Conservation (phyloP, 2,329 filamentous ascomycete species). For the Thelonectria blattea region DNA sequence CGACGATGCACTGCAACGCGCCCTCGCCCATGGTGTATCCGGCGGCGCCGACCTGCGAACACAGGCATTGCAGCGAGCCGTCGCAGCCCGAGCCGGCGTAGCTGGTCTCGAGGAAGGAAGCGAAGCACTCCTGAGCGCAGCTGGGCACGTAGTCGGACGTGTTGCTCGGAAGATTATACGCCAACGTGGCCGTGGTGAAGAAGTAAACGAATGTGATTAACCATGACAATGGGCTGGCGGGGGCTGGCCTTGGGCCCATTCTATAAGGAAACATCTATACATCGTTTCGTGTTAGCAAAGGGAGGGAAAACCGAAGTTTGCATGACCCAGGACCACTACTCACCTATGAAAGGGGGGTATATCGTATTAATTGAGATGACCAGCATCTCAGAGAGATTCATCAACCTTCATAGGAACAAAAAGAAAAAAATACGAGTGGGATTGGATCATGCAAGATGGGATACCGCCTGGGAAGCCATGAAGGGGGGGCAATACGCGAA, state of each 20-base stretch:
- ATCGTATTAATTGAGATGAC: constrained; percentile 41
- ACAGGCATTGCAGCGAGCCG: constrained; percentile 67
- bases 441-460: constrained; percentile 17
- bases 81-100: constrained; percentile 58
- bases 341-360: constrained; percentile 37
- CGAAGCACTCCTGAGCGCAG: constrained; percentile 67
- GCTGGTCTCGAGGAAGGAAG: constrained; percentile 66
- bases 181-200: constrained; percentile 31
- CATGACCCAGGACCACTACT: constrained; percentile 11
- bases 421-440: constrained; percentile 16
- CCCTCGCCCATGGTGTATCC: constrained; percentile 77
- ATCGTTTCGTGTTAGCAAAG: constrained; percentile 12
- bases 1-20: constrained; percentile 69
- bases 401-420: constrained; percentile 32
- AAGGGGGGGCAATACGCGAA: constrained; percentile 19
- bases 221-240: constrained; percentile 39
- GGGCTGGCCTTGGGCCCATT: constrained; percentile 49
- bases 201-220: constrained; percentile 40
- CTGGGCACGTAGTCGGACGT: constrained; percentile 56
- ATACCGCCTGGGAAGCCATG: constrained; percentile 8
- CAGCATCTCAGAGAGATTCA: constrained; percentile 46
- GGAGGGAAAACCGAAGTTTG: neutral
- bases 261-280: constrained; percentile 53
- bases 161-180: constrained; percentile 44
- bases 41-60: constrained; percentile 61